These are phyloP conservation scores for Solanum dulcamara DNA, from an alignment of 257 asterid species.

Conservation along the genomic window DNA sequence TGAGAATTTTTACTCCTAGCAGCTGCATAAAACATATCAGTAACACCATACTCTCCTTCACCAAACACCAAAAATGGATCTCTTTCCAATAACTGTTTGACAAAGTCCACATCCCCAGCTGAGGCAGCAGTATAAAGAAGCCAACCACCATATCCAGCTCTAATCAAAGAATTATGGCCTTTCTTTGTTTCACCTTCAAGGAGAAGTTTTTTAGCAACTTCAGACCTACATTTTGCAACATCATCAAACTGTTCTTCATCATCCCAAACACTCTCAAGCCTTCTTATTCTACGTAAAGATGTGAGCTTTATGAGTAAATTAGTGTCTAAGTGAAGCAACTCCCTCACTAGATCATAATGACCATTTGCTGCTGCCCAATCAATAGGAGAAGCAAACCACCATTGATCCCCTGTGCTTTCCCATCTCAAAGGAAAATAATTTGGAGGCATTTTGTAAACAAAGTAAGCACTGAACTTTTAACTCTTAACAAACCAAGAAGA, in stretches of 20 bases:
- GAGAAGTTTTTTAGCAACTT: conserved; percentile 57
- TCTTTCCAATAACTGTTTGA: conserved; percentile 44
- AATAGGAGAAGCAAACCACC: conserved; percentile 98
- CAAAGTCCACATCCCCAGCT: conserved; percentile 63
- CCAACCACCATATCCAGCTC: conserved; percentile 98
- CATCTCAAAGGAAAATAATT: conserved; percentile 62
- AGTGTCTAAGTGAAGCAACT: conserved; percentile 69
- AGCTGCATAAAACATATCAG: conserved; percentile 77
- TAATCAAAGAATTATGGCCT: conserved; percentile 55
- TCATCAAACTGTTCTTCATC: conserved; percentile 43
- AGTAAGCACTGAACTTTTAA: background rate
- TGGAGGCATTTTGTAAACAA: conserved; percentile 26
- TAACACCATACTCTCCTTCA: conserved; percentile 90
- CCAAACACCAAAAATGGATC: conserved; percentile 78
- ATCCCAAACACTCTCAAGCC: conserved; percentile 90
- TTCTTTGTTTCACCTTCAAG: conserved; percentile 37
- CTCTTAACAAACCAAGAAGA: background rate
- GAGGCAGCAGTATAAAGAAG: conserved; percentile 87
- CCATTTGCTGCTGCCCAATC: conserved; percentile 99
- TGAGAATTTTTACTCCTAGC: conserved; percentile 53
- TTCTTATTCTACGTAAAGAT: conserved; percentile 65
- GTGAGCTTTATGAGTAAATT: conserved; percentile 77
- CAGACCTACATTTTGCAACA: conserved; percentile 58
- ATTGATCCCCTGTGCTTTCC: conserved; percentile 84
- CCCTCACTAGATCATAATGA: conserved; percentile 71